Base-by-base conservation (phyloP, 2,329 filamentous ascomycete species). In the Hypoxylon sp. region DNA sequence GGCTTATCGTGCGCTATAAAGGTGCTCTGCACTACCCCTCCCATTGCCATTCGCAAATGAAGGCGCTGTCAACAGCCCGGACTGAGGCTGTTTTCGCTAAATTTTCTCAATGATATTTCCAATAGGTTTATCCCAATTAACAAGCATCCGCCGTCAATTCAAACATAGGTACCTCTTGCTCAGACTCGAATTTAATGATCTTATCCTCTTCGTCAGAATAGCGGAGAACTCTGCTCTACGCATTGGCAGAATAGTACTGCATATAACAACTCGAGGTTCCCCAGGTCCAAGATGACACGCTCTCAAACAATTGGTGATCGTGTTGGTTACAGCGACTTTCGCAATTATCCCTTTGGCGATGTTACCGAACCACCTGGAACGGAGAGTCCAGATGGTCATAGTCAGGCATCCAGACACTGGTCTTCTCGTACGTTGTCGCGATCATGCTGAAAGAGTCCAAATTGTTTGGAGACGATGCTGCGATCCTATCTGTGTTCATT, bases 231-330 rank as follows among this genome's bases (percentile, higher is more conserved):
- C 13, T 73, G 72, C 51, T 33, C 31, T 4, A 56, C 54, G 4
- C 58, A 68, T 37, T 76, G 74, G 76, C 57, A 72, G 20, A 59
- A 25, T n/a, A 73, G 66, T 20, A 78, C 75, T 1, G 73, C 68
- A 1, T 75, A 77, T 25, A 75, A 66, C 51, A 74, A 75, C 48
- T 33, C 77, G 2, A 75, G 75, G 0, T 77, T 78, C 44, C 72
- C 75, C 8, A 72, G 77, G 3, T 79, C 76, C 55, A 79, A 77
- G 42, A 77, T 74, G 0, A 68, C 73, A 5, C 79, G 82, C 53
- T n/a, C 64, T 73, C 33, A n/a, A 42, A 74, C 72, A 3, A 65
- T 72, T 25, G 37, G 70, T 3, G 69, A 75, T 53, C 56, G 64
- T 37, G 55, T 56, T 31, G 22, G 73, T 0, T 65, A 74, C 35